A percentile compares a stretch with the other conserved stretches of the same genome.
Conservation (phyloP, 1,284 basidiomycete species). For the Leccinum subspadiceum region DNA sequence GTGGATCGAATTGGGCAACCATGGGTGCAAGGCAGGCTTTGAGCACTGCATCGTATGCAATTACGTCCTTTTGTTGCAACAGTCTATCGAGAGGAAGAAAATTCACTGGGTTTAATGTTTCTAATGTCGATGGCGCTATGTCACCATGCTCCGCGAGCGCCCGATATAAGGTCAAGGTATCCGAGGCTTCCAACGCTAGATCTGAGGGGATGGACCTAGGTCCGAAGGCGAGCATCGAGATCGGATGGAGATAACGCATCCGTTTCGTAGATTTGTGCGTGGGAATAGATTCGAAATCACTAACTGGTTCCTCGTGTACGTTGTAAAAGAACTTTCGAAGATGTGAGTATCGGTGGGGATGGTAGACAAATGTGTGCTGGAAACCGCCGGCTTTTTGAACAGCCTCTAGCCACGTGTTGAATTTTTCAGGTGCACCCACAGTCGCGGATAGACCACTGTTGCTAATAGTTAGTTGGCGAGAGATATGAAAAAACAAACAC, state of each 20-base stretch:
- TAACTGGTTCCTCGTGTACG: slow-evolving; percentile 23
- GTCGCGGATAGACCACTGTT: slow-evolving; percentile 68
- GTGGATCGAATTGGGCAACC: slow-evolving; percentile 38
- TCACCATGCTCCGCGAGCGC: slow-evolving; percentile 35
- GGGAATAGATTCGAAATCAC: slow-evolving; percentile 40
- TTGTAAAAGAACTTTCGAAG: slow-evolving; percentile 64
- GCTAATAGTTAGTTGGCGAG: neutral
- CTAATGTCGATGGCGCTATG: slow-evolving; percentile 29
- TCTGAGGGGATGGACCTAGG: slow-evolving; percentile 53
- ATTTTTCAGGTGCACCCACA: slow-evolving; percentile 58
- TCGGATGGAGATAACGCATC: slow-evolving; percentile 59
- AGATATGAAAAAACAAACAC: slow-evolving; percentile 26
- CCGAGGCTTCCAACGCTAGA: slow-evolving; percentile 57
- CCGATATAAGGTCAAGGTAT: slow-evolving; percentile 51
- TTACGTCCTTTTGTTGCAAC: slow-evolving; percentile 56
- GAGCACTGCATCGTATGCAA: slow-evolving; percentile 54
- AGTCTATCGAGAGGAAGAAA: slow-evolving; percentile 45
- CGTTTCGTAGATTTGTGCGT: slow-evolving; percentile 37
- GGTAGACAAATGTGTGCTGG: slow-evolving; percentile 56
- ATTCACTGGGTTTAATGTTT: slow-evolving; percentile 41
- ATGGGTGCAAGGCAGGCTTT: slow-evolving; percentile 45
- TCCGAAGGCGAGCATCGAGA: slow-evolving; percentile 52
- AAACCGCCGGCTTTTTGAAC: slow-evolving; percentile 59
- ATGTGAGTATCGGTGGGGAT: slow-evolving; percentile 69
- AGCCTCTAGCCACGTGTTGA: slow-evolving; percentile 62